phyloP scores from a whole-genome alignment of 2,329 filamentous ascomycete species.

The Colletotrichum liriopes region DNA sequence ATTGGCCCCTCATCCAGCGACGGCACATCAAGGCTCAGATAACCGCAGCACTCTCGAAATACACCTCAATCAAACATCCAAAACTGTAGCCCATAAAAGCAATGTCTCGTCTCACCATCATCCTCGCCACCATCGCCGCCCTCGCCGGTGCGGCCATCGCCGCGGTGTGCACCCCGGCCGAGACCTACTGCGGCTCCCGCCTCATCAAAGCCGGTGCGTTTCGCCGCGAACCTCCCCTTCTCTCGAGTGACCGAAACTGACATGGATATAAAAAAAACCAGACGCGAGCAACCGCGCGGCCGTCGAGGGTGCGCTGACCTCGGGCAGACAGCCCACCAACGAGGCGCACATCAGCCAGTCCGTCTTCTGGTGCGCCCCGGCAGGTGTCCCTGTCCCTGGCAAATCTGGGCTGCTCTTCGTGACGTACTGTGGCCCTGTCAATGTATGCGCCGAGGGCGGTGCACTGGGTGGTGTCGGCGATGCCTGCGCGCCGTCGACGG shows the following conservation, averaged over 20 bases:
- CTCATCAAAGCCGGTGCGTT: conserved; percentile 32
- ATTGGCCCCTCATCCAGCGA: background rate
- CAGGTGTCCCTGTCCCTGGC: conserved; percentile 22
- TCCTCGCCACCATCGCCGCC: background rate
- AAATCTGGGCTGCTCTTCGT: conserved; percentile 28
- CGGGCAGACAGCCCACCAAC: conserved; percentile 30
- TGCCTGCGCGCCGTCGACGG: conserved; percentile 10
- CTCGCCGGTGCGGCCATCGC: conserved; percentile 4
- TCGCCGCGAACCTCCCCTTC: background rate
- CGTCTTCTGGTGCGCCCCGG: conserved; percentile 37
- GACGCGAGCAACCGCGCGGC: conserved; percentile 18
- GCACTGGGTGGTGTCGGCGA: conserved; percentile 32
- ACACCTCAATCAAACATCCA: background rate
- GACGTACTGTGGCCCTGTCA: conserved; percentile 32
- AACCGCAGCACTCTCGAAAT: background rate
- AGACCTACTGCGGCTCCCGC: conserved; percentile 35
- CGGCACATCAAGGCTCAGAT: background rate
- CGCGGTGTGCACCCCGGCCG: conserved; percentile 19
- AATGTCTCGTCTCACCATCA: conserved; percentile 12
- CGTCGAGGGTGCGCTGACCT: conserved; percentile 14
- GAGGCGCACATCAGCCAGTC: conserved; percentile 27
- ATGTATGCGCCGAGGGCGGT: conserved; percentile 27
- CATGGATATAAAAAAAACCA: background rate
- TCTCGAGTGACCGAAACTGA: background rate
- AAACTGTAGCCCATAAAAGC: background rate